A percentile compares a stretch with the other conserved stretches of the same genome.
These are phyloP conservation scores for Panicum miliaceum DNA, from an alignment of 176 grass and related monocot genomes.

Conservation along the genomic window DNA sequence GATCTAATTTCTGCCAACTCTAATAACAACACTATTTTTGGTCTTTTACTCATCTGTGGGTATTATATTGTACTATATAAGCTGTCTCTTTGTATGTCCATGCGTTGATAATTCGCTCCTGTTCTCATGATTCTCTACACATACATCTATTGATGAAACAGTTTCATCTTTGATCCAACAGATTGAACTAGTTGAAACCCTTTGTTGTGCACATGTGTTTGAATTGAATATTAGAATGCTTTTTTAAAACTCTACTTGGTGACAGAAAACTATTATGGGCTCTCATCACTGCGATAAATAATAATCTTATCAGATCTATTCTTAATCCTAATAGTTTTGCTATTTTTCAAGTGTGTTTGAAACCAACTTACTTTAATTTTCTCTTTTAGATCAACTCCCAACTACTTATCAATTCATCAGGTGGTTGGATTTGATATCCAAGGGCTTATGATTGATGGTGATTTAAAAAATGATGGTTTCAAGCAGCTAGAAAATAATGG, in stretches of 20 bases:
- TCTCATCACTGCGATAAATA: background rate
- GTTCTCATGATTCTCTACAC: constrained; percentile 6
- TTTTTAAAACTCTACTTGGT: background rate
- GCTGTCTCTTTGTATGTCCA: background rate
- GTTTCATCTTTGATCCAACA: background rate
- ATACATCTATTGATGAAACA: background rate
- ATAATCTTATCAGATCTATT: background rate
- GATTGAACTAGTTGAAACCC: background rate
- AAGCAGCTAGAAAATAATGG: background rate
- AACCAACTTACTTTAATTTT: background rate
- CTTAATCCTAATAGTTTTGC: background rate
- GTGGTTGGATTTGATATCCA: background rate
- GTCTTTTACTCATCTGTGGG: background rate
- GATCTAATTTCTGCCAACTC: background rate
- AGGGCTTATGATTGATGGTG: background rate
- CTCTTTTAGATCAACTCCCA: background rate
- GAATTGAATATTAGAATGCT: background rate
- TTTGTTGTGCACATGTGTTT: constrained; percentile 13
- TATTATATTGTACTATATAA: background rate
- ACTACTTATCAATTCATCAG: background rate
- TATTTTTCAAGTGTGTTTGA: background rate
- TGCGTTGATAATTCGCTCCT: background rate
- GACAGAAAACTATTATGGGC: background rate
- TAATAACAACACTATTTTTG: background rate
- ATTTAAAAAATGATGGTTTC: background rate